Conservation (phyloP, 1,284 basidiomycete species). For the Melanopsichium pennsylvanicum region DNA sequence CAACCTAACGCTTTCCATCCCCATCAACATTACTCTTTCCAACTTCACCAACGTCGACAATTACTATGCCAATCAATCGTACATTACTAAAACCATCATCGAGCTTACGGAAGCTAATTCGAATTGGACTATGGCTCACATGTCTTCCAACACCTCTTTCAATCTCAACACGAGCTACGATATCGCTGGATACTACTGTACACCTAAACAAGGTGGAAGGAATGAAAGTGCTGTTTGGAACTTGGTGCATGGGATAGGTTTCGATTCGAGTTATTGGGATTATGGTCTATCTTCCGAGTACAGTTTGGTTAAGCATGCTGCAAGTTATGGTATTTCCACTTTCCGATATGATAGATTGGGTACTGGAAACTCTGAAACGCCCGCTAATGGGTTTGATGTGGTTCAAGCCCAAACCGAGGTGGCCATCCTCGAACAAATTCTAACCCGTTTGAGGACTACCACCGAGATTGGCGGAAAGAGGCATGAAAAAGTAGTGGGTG, state of each 20-base stretch:
- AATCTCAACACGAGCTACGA: slow-evolving; percentile 19
- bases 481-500: slow-evolving; percentile 50
- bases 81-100: slow-evolving; percentile 37
- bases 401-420: slow-evolving; percentile 66
- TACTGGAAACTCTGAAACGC: slow-evolving; percentile 60
- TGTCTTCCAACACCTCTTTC: slow-evolving; percentile 4
- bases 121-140: slow-evolving; percentile 39
- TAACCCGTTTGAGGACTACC: slow-evolving; percentile 50
- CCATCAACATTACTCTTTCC: slow-evolving; percentile 24
- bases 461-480: slow-evolving; percentile 31
- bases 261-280: slow-evolving; percentile 49
- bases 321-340: slow-evolving; percentile 39
- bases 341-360: slow-evolving; percentile 67
- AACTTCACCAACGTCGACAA: slow-evolving; percentile 40
- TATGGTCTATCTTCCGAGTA: slow-evolving; percentile 23
- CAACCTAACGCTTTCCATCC: slow-evolving; percentile 17
- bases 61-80: slow-evolving; percentile 35
- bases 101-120: slow-evolving; percentile 18
- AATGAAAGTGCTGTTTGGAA: slow-evolving; percentile 28
- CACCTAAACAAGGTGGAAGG: slow-evolving; percentile 12
- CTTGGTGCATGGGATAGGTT: slow-evolving; percentile 48
- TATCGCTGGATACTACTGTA: slow-evolving; percentile 44
- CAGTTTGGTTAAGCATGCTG: slow-evolving; percentile 43
- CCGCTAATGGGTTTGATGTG: slow-evolving; percentile 56
- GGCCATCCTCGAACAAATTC: slow-evolving; percentile 62